Evolutionary conservation across 345 rosid genomes (phyloP).

Genomic region (Syzygium aromaticum): DNA sequence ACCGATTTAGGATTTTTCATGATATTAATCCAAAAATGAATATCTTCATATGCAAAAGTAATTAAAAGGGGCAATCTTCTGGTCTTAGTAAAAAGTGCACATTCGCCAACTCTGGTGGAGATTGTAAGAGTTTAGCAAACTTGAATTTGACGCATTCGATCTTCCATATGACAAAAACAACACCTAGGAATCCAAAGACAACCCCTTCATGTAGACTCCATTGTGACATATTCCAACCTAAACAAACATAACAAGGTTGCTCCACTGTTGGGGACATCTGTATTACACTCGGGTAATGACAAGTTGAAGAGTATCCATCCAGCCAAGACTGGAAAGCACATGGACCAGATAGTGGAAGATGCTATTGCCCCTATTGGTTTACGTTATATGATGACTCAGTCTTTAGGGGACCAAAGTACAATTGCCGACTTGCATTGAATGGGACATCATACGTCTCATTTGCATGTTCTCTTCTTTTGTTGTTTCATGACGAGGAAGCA

Average conservation of each 20-base stretch:
- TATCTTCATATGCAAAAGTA: too few species aligned
- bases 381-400: background rate
- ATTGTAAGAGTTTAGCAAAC: background rate
- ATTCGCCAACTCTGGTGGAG: background rate
- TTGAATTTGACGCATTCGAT: background rate
- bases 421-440: background rate
- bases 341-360: background rate
- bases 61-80: background rate
- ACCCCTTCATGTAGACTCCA: background rate
- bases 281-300: background rate
- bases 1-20: too few species aligned
- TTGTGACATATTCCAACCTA: background rate
- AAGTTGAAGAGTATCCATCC: background rate
- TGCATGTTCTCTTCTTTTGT: background rate
- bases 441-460: background rate
- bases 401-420: background rate
- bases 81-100: background rate
- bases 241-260: background rate
- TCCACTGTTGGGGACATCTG: background rate
- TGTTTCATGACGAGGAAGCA: background rate
- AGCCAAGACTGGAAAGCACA: background rate
- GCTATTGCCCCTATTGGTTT: background rate
- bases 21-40: too few species aligned
- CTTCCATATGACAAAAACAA: background rate
- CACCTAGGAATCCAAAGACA: background rate